Conservation (phyloP, 2,329 filamentous ascomycete species). For the Neofusicoccum kwambonambiense region DNA sequence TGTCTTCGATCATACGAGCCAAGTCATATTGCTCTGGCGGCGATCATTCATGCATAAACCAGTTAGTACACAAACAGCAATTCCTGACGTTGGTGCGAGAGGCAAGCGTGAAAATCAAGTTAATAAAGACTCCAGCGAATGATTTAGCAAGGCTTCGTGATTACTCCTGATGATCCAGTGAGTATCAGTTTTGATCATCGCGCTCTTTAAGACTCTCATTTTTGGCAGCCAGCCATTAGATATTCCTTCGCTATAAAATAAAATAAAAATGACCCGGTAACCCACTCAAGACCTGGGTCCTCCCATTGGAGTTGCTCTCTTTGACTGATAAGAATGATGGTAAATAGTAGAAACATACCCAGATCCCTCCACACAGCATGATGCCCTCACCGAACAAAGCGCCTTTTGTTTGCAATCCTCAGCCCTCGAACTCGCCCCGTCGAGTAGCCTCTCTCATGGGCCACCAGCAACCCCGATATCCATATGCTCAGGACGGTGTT, state of each 20-base stretch:
- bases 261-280: not conserved
- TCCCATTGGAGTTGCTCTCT: not conserved
- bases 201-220: not conserved
- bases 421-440: not conserved
- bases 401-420: not conserved
- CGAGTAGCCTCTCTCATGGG: not conserved
- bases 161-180: not conserved
- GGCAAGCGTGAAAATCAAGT: too few species aligned
- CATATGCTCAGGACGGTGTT: not conserved
- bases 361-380: not conserved
- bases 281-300: not conserved
- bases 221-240: not conserved
- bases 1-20: too few species aligned
- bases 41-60: too few species aligned
- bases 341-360: not conserved
- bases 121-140: too few species aligned
- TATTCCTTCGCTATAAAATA: not conserved
- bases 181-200: not conserved
- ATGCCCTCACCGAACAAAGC: not conserved
- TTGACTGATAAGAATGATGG: not conserved
- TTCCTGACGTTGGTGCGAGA: too few species aligned
- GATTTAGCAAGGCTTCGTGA: too few species aligned
- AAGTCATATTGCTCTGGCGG: too few species aligned
- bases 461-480: conserved; percentile 1
- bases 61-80: too few species aligned